These are phyloP conservation scores for Colletotrichum sp. DNA, from an alignment of 2,329 filamentous ascomycete species.

Conservation along the genomic window DNA sequence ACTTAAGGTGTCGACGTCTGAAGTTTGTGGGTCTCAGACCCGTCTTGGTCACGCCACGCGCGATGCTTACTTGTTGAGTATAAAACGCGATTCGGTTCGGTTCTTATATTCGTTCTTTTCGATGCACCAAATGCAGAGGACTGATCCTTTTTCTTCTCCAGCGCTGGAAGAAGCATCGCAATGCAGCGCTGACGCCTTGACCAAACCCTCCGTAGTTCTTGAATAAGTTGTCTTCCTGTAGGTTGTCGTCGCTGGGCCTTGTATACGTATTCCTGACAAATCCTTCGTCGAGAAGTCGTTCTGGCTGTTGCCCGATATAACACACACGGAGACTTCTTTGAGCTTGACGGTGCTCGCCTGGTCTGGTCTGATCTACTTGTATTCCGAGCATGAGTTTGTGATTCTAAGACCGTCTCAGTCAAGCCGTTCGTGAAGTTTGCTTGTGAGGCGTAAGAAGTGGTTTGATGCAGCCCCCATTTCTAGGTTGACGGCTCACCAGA, in stretches of 20 bases:
- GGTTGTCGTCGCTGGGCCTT: not conserved
- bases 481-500: not conserved
- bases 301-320: not conserved
- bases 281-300: rapidly evolving
- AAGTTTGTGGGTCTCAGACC: no score
- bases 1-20: no score
- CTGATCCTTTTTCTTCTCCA: not conserved
- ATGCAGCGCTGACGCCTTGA: not conserved
- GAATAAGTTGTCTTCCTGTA: not conserved
- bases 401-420: rapidly evolving
- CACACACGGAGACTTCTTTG: not conserved
- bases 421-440: rapidly evolving
- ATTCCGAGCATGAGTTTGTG: not conserved
- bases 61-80: not conserved
- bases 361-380: not conserved
- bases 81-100: not conserved
- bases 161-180: not conserved
- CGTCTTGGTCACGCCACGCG: not conserved
- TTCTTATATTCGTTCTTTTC: not conserved
- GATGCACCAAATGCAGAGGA: not conserved
- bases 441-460: not conserved
- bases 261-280: not conserved
- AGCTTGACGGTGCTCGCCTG: not conserved
- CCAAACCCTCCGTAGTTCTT: not conserved
- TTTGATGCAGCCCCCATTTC: not conserved